Base-by-base conservation (phyloP, 2,329 filamentous ascomycete species). In the Neofusicoccum kwambonambiense region DNA sequence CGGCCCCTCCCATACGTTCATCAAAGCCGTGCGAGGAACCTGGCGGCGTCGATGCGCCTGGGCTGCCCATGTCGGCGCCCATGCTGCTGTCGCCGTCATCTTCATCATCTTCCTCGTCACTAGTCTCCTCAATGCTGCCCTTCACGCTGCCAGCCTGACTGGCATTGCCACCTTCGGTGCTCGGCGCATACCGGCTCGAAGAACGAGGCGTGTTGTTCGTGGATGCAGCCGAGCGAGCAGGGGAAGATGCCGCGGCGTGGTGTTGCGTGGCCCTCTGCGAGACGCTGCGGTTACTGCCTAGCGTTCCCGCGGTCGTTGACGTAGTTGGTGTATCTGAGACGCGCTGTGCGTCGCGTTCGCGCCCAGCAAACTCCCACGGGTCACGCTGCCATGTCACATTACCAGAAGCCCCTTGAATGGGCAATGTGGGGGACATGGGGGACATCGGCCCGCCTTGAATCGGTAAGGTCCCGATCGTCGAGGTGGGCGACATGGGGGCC, bases 111-210 rank as follows among this genome's bases (percentile, higher is more conserved):
- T 60, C 63, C n/a, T 60, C 56, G 45, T 65, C 63, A 41, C 63
- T 65, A 4, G 52, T 61, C 63, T 60, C 63, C 31, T 65, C 63
- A 15, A 65, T 61, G 27, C 63, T 65, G n/a, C 56, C 63, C 17
- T 65, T 65, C 19, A 65, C 63, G 22, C 63, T 65, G n/a, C 54
- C 63, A 27, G 63, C 27, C n/a, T 45, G 52, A 37, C 54, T 60
- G 9, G 42, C 51, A 11, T 49, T 47, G 19, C 51, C 62, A 19
- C 51, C 52, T 17, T 58, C 62, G 39, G 31, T 27, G n/a, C 47
- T 54, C 3, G 63, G 39, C 15, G 63, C 63, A 34, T 65, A 65
- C 1, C 63, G 63, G 45, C 63, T 65, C 3, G 47, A 47, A 3
- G 54, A 60, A 11, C 56, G 63, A 11, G 63, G 63, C 6, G 63